Base-by-base conservation (phyloP, 108 stramenopile species). In the Cyclotella kingstonii region DNA sequence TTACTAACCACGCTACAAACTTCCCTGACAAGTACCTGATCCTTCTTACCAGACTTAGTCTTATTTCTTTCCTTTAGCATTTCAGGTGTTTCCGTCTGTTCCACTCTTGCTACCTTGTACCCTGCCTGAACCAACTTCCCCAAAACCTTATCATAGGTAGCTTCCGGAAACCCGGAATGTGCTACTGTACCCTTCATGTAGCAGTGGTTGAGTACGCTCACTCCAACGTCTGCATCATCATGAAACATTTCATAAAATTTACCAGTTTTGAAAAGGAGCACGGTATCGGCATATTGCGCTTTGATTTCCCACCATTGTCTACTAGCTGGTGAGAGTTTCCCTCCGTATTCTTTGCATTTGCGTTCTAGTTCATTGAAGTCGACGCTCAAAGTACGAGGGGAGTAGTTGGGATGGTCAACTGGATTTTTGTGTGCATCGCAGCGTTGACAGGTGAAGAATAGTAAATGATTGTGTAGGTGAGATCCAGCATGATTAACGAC, bases 61-160 rank as follows among this genome's bases (percentile, higher is more conserved):
- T 67, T 60, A 58, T 97, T 97, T 39, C 97, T 84, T 45, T 78
- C 77, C 60, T 92, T 89, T 53, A 98, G 66, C 61, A 46, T 56
- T 8, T 95, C 97, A 38, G 99, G 98, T 4, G 97, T 99, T 73
- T 99, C 99, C 17, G 96, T 97, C 74, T 99, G 99, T 83, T 99
- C 99, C 30, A 98, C 96, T 27, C 99, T 89, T 5, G 97, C 95
- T 33, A 99, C 97, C 51, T 95, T 90, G 74, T 91, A 98, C 18
- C 99, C 99, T 26, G 92, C 93, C 8, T 81, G 65, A 25, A 98
- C 97, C 45, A 99, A 73, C 41, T 66, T 73, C 33, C 85, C 87
- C 27, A 91, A 81, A 43, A 94, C 78, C 26, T 79, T 85, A 3
- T 93, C 98, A 52, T 96, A 98, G 27, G 80, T 83, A 4, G 84